Evolutionary conservation across 108 stramenopile species (phyloP), one percentile per base, ranked within the genome.

Genomic region (Cafeteria roenbergensis): DNA sequence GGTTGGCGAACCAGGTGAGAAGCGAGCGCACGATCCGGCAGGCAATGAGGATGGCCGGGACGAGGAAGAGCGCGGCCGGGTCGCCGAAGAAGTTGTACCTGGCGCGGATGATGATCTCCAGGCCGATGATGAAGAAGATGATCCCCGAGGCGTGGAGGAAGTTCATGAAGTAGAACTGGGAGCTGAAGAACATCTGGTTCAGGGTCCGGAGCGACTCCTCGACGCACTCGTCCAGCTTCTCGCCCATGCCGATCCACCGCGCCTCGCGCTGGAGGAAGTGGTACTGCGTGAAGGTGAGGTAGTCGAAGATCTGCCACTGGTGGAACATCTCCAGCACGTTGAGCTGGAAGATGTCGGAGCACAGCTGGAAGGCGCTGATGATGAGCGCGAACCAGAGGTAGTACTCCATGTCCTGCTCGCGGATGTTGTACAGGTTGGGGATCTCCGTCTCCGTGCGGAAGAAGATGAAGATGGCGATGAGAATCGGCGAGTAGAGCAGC

Each of bases 251-350:
- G 66, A 85, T 86, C 87, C 87, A 88, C 60, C 82, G 76, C 24
- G 71, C 63, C 70, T 87, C 86, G 14, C 87, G 67, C 80, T 87
- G 85, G 24, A 80, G 55, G 48, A 87, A 87, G n/a, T 82, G 65
- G 57, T 83, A 83, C 28, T 75, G 53, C 4, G 83, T 77, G 66
- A 79, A 89, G 36, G 81, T 68, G 25, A 89, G 73, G 64, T 88
- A 88, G 51, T 87, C 88, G 51, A 78, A 85, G 29, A 86, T 85
- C 63, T 86, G 86, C 88, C 86, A 87, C 31, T 86, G 86, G 64
- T 88, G 84, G 34, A 86, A 84, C 1, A 87, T 80, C 70, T 89
- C 88, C 38, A 79, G 75, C 0, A 80, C 64, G 36, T 79, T 78
- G 37, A 78, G 84, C 36, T 85, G 76, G 75, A 86, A 72, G n/a